phyloP scores from a whole-genome alignment of 2,329 filamentous ascomycete species.

The Microcyclosporella mali region DNA sequence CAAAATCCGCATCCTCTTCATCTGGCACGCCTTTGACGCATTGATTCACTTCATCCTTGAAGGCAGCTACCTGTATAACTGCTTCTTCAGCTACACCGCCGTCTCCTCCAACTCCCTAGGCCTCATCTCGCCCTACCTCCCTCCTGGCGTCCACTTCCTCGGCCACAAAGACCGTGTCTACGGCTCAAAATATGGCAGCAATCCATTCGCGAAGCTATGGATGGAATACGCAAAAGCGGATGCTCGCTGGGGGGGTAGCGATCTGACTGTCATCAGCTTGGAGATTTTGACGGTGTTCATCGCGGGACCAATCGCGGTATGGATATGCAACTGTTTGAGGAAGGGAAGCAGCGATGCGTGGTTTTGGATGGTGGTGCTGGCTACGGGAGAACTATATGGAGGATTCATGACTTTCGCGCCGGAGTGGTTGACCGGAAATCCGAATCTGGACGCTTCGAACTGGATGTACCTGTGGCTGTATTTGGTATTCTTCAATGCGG shows the following conservation, averaged over 20 bases:
- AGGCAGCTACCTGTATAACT: constrained; percentile 86
- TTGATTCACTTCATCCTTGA: constrained; percentile 89
- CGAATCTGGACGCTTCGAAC: constrained; percentile 53
- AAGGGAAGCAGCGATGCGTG: constrained; percentile 38
- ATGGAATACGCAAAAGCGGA: constrained; percentile 63
- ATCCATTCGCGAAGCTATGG: constrained; percentile 52
- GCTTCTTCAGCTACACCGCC: constrained; percentile 66
- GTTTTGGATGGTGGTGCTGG: constrained; percentile 54
- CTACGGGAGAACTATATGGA: constrained; percentile 60
- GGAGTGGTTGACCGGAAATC: constrained; percentile 56
- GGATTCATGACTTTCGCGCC: constrained; percentile 61
- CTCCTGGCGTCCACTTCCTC: constrained; percentile 49
- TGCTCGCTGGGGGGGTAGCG: constrained; percentile 52
- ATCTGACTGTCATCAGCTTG: constrained; percentile 53
- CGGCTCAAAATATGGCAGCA: constrained; percentile 52
- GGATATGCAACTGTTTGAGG: constrained; percentile 46
- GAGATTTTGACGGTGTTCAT: constrained; percentile 57
- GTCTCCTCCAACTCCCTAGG: constrained; percentile 19
- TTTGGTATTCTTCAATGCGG: constrained; percentile 57
- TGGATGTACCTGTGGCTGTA: constrained; percentile 60
- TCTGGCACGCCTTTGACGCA: constrained; percentile 92
- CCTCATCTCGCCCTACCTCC: constrained; percentile 36
- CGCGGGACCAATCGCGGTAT: constrained; percentile 52
- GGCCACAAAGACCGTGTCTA: constrained; percentile 50
- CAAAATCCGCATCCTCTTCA: constrained; percentile 70